phyloP scores from a whole-genome alignment of 495 filamentous ascomycete genomes.

The Parmelia sp. region DNA sequence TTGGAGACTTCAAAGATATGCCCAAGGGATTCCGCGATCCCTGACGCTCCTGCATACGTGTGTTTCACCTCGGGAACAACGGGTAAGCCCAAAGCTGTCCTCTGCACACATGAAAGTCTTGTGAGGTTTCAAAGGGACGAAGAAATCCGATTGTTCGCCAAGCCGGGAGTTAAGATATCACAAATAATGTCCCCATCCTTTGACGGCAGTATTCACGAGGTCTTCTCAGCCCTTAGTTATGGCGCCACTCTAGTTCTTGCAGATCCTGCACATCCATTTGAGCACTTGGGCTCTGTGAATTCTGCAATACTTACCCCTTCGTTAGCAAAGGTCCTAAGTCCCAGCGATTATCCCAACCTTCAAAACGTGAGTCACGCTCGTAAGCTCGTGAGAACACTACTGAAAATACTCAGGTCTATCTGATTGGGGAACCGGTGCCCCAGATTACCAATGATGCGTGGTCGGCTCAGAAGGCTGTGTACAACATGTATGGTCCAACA shows the following conservation, averaged over 20 bases:
- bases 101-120: slow-evolving; percentile 24
- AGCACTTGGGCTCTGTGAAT: background rate
- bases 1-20: background rate
- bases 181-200: slow-evolving; percentile 36
- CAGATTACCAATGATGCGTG: slow-evolving; percentile 24
- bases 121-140: slow-evolving; percentile 11
- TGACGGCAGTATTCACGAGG: slow-evolving; percentile 37
- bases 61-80: slow-evolving; percentile 37
- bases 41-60: slow-evolving; percentile 26
- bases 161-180: slow-evolving; percentile 27
- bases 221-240: slow-evolving; percentile 37
- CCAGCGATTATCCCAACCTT: background rate
- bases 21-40: background rate
- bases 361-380: background rate
- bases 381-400: background rate
- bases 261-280: slow-evolving; percentile 6
- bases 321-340: background rate
- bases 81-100: slow-evolving; percentile 34
- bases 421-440: background rate
- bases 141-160: slow-evolving; percentile 7
- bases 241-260: slow-evolving; percentile 34
- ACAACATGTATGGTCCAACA: slow-evolving; percentile 38
- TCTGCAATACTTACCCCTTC: slow-evolving; percentile 2
- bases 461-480: slow-evolving; percentile 23
- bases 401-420: background rate